Evolutionary conservation across 495 filamentous ascomycete genomes (phyloP).

Genomic region (Stereocaulon alpinum): DNA sequence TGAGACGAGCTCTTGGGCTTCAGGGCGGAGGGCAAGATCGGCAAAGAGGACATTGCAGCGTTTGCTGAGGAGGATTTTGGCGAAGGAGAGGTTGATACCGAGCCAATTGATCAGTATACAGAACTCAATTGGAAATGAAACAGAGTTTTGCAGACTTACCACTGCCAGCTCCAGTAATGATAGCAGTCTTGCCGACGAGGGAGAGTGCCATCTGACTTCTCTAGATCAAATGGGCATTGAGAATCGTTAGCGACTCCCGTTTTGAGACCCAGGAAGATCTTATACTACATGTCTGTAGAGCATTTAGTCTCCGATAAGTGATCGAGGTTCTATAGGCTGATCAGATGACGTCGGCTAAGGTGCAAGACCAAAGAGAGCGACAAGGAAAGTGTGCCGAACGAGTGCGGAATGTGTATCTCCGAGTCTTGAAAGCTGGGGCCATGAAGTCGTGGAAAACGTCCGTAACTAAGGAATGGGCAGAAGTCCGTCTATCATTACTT

Average conservation of each 20-base stretch:
- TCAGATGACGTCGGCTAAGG: background rate
- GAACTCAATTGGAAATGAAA: background rate
- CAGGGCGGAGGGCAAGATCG: conserved; percentile 53
- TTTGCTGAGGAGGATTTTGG: conserved; percentile 44
- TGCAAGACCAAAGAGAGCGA: background rate
- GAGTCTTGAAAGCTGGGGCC: no score
- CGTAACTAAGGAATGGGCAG: no score
- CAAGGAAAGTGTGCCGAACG: background rate
- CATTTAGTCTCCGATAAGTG: background rate
- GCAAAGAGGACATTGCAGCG: conserved; percentile 58
- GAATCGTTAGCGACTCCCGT: no score
- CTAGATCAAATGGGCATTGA: background rate
- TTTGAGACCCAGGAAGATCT: no score
- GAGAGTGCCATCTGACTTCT: conserved; percentile 29
- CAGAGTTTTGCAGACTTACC: conserved; percentile 34
- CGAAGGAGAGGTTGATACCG: conserved; percentile 54
- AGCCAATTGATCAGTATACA: background rate
- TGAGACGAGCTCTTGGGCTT: conserved; percentile 48
- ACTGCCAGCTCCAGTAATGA: conserved; percentile 61
- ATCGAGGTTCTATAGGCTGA: background rate
- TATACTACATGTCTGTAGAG: background rate
- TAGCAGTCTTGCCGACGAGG: conserved; percentile 52
- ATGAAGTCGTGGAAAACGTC: no score
- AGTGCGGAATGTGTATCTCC: no score
- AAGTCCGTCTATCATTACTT: conserved; percentile 2